Percentiles rank a stretch among this genome's conserved stretches.
phyloP scores from a whole-genome alignment of 139 green algal species.

The Chlorella ohadii region DNA sequence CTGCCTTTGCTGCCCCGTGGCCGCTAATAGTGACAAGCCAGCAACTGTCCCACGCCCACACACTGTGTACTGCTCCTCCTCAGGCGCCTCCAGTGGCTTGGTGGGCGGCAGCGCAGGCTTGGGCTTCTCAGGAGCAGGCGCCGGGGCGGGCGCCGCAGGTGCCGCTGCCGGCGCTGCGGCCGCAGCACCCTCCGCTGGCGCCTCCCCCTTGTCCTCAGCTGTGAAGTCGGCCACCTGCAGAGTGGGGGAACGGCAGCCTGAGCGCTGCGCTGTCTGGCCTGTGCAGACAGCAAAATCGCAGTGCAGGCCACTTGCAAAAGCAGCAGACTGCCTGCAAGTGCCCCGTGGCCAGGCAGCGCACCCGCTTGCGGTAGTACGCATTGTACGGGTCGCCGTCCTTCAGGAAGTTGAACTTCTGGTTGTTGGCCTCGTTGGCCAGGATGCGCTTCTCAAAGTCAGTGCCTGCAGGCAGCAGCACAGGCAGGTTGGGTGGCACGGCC shows the following conservation, averaged over 20 bases:
- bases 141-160: conserved; percentile 31
- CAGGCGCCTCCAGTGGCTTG: conserved; percentile 82
- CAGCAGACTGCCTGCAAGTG: too few species aligned
- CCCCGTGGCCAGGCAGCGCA: neutral
- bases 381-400: conserved; percentile 94
- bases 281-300: neutral
- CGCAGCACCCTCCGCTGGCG: neutral
- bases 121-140: conserved; percentile 23
- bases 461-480: conserved; percentile 56
- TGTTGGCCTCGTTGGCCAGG: conserved; percentile 90
- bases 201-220: conserved; percentile 32
- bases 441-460: conserved; percentile 95
- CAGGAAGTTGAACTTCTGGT: conserved; percentile 99
- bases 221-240: conserved; percentile 40
- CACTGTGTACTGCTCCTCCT: conserved; percentile 90
- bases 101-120: conserved; percentile 46
- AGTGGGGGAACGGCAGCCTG: neutral
- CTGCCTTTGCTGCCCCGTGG: too few species aligned
- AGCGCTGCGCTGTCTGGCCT: too few species aligned
- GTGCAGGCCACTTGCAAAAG: neutral
- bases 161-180: conserved; percentile 34
- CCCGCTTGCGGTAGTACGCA: conserved; percentile 85
- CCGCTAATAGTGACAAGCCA: too few species aligned
- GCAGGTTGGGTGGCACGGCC: neutral
- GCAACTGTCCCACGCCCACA: too few species aligned